Conservation (phyloP, 2,329 filamentous ascomycete genomes). For the Penicillium sp. region DNA sequence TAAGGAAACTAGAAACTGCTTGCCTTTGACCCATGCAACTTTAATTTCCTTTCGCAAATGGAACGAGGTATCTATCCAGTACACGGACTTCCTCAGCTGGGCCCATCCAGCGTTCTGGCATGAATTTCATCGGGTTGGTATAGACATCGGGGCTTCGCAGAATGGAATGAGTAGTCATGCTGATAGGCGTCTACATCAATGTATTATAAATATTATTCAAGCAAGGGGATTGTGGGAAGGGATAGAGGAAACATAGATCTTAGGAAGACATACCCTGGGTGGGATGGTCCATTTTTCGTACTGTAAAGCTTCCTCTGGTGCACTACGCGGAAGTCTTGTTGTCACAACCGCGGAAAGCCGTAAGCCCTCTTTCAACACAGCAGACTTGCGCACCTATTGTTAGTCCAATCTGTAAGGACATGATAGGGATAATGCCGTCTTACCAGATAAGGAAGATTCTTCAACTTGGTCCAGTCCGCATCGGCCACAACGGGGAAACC, state of each 20-base stretch:
- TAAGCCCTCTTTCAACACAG: background rate
- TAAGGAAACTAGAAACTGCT: background rate
- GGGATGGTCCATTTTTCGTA: background rate
- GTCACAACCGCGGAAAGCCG: background rate
- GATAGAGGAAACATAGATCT: background rate
- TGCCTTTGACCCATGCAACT: background rate
- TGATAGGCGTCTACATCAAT: background rate
- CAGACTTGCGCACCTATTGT: background rate
- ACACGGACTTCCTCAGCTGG: background rate
- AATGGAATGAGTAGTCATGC: background rate
- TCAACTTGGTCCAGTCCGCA: background rate
- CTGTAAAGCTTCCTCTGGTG: background rate
- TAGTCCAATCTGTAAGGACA: background rate
- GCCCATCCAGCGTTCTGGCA: background rate
- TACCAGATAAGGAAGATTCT: background rate
- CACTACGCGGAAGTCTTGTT: background rate
- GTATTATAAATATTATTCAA: background rate
- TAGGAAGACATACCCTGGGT: background rate
- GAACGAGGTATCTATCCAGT: background rate
- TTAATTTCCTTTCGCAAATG: background rate
- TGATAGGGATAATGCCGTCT: background rate
- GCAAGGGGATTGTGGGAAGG: background rate
- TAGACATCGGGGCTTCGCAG: background rate
- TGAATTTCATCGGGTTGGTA: background rate
- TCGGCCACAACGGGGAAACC: background rate